Percentiles rank a stretch among this genome's conserved stretches.
phyloP scores from a whole-genome alignment of 2,329 filamentous ascomycete genomes.

The Chaetomiaceae sp. region DNA sequence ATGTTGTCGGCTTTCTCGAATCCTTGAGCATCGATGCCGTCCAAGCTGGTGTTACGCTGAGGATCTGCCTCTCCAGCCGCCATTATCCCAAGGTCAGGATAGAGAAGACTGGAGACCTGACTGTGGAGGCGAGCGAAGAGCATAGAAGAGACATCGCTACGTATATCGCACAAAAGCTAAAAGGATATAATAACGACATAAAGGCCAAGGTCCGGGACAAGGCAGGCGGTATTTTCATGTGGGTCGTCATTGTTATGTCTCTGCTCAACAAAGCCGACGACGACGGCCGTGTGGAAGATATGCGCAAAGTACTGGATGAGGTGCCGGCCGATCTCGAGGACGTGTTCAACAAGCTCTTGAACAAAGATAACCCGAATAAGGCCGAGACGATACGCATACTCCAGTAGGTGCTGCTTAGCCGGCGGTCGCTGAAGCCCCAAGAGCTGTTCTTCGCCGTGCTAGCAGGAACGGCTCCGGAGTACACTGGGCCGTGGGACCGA shows the following conservation, averaged over 20 bases:
- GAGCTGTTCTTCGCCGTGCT: not conserved
- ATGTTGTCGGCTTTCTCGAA: not conserved
- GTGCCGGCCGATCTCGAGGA: not conserved
- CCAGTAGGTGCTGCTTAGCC: not conserved
- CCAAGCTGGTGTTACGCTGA: not conserved
- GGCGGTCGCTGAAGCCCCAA: not conserved
- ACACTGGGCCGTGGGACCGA: not conserved
- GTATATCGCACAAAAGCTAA: not conserved
- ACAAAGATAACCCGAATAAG: not conserved
- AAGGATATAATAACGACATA: not conserved
- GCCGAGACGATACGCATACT: not conserved
- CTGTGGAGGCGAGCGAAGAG: not conserved
- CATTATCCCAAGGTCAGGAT: constrained; percentile 1
- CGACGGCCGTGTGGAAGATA: not conserved
- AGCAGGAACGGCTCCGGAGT: not conserved
- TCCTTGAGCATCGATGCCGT: not conserved
- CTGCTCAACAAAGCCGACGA: not conserved
- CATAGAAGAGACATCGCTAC: not conserved
- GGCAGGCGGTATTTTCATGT: not conserved
- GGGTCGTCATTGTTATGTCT: not conserved
- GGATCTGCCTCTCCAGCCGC: not conserved
- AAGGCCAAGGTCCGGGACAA: not conserved
- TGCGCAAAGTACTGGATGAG: not conserved
- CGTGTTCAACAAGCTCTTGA: not conserved
- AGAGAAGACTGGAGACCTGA: not conserved